Base-by-base conservation (phyloP, 1,139 yeast species). In the Candida glucosophila region DNA sequence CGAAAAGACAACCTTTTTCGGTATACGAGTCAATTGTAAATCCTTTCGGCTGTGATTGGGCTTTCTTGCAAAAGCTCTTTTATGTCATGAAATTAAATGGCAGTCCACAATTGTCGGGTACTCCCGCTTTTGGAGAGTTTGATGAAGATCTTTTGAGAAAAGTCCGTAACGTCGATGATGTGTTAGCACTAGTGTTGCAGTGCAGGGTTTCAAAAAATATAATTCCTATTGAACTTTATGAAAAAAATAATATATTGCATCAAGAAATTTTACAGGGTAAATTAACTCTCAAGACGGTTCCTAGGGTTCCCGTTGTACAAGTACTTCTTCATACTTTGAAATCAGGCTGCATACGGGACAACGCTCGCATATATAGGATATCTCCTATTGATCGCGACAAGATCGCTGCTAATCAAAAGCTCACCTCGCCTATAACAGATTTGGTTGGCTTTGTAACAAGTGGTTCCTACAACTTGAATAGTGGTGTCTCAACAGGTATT, bases 1-100 rank as follows among this genome's bases (percentile, higher is more conserved):
- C 73, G 7, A 76, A 76, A 36, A 60, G 75, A 29, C 44, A 70
- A 1, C 67, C 70, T 27, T 77, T 49, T 36, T 56, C 44, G 4
- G 61, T 65, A 24, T 39, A 69, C 3, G 58, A 55, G 22, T 35
- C 65, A 2, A 88, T 78, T 34, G 75, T 86, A 2, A 67, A 69
- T 28, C 81, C 85, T 5, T 80, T 78, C 45, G 67, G 69, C 9
- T 71, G 82, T 44, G 96, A 86, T 44, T 88, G 96, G 95, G 55
- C 63, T 28, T 64, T 62, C 25, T 55, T 77, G 24, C 73, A 47
- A 22, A 39, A 36, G 18, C 22, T 45, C 10, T 22, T 21, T 4
- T 35, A 29, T 25, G 33, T 42, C 8, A 22, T 28, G 22, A 33
- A 29, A 5, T 29, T 32, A 12, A 17, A 34, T 5, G 26, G 28